Evolutionary conservation across 164 flowering plant genomes (phyloP), one percentile per base, ranked within the genome.

Genomic region (Vitis rupestris): DNA sequence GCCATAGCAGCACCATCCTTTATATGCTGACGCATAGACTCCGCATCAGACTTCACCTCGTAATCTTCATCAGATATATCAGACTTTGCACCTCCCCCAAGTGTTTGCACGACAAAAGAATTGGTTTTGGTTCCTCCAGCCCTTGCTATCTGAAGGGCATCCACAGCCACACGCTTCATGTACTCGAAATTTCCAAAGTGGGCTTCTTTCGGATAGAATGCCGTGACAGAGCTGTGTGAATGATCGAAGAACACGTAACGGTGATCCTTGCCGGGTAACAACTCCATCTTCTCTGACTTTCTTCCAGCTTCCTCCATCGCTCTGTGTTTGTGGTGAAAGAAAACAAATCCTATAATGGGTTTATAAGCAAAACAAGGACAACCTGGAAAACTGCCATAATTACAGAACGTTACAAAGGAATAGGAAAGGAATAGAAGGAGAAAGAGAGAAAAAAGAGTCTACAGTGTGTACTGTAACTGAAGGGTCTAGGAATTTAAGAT

Each of bases 11-110:
- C 27, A 23, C 27, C 27, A 55, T 55, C 58, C 16, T n/a, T 14
- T 14, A 55, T 23, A 23, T 23, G 27, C 27, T 23, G 27, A 23
- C 27, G 2, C 27, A 13, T 1, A 17, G 65, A 63, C 12, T 30
- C 53, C 0, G 65, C 53, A 29, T 63, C 65, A 29, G 65, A 63
- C 53, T 63, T 49, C 17, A 63, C 12, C 10, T 49, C 65, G 30
- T 51, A 49, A 3, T 63, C 53, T 49, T 47, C 65, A 3, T 63
- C 65, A 13, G 19, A 61, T 8, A 58, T 17, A 0, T 8, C 30
- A 1, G 29, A 19, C 2, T 5, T 10, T 51, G 53, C 11, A 0
- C 23, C 61, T 19, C 61, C 11, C 4, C 4, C 12, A 10, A 58
- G 61, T 7, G 30, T 58, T 14, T 58, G 12, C 7, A 16, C 17